Base-by-base conservation (phyloP, 2,329 filamentous ascomycete genomes). In the Didymella pomorum region DNA sequence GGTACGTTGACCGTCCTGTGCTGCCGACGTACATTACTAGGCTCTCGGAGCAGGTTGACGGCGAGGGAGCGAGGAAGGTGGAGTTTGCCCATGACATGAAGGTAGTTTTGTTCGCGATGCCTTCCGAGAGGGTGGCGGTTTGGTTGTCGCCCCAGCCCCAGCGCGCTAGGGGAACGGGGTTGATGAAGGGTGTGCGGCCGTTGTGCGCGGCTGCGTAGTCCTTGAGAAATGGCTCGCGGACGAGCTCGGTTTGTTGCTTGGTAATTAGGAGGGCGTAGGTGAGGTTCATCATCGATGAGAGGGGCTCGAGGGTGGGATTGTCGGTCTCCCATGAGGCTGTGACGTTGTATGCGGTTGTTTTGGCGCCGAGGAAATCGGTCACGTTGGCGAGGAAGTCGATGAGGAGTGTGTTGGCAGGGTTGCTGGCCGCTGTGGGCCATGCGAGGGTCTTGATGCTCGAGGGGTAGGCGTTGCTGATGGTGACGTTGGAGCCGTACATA, bases 71-170 rank as follows among this genome's bases (percentile, higher is more conserved):
- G 20, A 85, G 75, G 6, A 86, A 76, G 7, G 80, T 73, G 28
- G 62, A 70, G 45, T 80, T 80, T 67, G 84, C 83, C 82, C 81
- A 84, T 9, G 72, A 62, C 53, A 76, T 75, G 62, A 84, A 84
- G 1, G 75, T 63, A 0, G 82, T 83, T 61, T 84, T 85, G 66
- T 84, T 84, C 5, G 73, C 65, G 6, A 83, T 71, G 3, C 80
- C 84, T 2, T 79, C 70, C 0, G 79, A 76, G 0, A 81, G 68
- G 0, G 75, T 73, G 2, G 67, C 65, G 3, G 76, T 73, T 2
- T 76, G 69, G 1, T 73, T 75, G 31, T 80, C 78, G 2, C 79
- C 82, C 69, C 78, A 84, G 9, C 72, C 73, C 80, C 82, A 84
- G 11, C 83, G 79, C 0, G 76, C 74, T 1, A 82, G 62, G 1